Evolutionary conservation across 805 yeast genomes (phyloP), one percentile per base, ranked within the genome.

Genomic region (Nakazawaea ambrosiae): DNA sequence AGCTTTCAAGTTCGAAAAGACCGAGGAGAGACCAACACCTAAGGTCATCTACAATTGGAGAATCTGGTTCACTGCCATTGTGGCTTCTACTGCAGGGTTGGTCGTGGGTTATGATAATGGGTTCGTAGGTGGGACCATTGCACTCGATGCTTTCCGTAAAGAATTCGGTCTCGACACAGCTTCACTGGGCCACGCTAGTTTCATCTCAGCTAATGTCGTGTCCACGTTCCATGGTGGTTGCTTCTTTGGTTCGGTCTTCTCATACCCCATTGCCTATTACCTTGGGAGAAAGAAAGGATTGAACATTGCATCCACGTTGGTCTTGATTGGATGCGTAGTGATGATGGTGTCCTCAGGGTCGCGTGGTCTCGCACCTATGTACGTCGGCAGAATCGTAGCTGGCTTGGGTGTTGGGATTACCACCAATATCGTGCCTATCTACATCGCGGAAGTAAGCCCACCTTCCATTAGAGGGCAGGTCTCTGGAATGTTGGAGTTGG

Each of bases 71-170:
- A 54, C 66, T 35, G 71, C 75, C 15, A 44, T 68, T 20, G 58
- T 69, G 10, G 71, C 73, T 5, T 63, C 71, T 2, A 56, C 66
- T 25, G 76, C 72, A 7, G 73, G 77, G 8, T 54, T 68, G 18
- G 63, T 68, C 40, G 68, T 72, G 36, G 78, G 78, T 9, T 73
- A 73, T 49, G 79, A 73, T 48, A 66, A 74, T 28, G 76, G 76
- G 6, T 72, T 70, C 49, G 68, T 72, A 33, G 78, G 78, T n/a
- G 70, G 74, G n/a, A 67, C 75, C 4, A 63, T 70, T 12, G 53
- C 70, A 1, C 51, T 73, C 30, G 54, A 50, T 6, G 64, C 73
- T 4, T 73, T 73, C 49, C 49, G 56, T 38, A 37, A 44, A 3
- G 74, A 68, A 45, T 73, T 73, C 48, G 69, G 66, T n/a, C 45